These are phyloP conservation scores for Neurospora sp. DNA, from an alignment of 495 filamentous ascomycete species.

Conservation along the genomic window DNA sequence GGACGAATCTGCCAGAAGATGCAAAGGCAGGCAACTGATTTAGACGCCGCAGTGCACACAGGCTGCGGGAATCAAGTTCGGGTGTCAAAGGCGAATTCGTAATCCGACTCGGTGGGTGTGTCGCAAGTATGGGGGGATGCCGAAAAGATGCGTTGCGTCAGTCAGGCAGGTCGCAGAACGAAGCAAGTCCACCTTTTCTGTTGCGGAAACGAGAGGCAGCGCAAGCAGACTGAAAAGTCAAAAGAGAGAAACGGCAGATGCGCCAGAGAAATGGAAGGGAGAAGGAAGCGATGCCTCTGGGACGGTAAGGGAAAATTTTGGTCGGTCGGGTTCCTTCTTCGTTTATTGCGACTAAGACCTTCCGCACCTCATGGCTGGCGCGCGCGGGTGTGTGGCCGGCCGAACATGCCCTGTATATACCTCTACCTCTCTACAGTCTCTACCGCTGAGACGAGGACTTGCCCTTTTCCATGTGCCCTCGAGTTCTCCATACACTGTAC, in stretches of 20 bases:
- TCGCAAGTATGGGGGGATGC: background rate
- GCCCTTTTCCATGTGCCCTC: background rate
- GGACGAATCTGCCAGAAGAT: background rate
- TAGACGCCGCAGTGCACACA: background rate
- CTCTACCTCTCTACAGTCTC: constrained; percentile 2
- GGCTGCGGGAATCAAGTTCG: background rate
- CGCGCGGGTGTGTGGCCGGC: constrained; percentile 6
- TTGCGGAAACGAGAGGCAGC: constrained; percentile 2
- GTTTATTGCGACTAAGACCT: background rate
- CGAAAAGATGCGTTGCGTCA: constrained; percentile 3
- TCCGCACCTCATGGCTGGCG: background rate
- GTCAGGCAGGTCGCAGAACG: background rate
- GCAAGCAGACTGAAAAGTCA: background rate
- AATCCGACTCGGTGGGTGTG: background rate
- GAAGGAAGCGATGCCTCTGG: background rate
- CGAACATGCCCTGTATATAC: constrained; percentile 13
- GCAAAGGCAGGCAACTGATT: background rate
- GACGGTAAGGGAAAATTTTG: background rate
- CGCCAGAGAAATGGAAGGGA: constrained; percentile 3
- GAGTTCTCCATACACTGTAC: background rate
- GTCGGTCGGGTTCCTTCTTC: background rate
- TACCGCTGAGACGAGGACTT: background rate
- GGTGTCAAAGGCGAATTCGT: background rate
- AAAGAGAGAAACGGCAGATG: constrained; percentile 8
- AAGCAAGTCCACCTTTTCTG: background rate